Evolutionary conservation across 108 stramenopile species (phyloP).

Genomic region (Chaetoceros muelleri): DNA sequence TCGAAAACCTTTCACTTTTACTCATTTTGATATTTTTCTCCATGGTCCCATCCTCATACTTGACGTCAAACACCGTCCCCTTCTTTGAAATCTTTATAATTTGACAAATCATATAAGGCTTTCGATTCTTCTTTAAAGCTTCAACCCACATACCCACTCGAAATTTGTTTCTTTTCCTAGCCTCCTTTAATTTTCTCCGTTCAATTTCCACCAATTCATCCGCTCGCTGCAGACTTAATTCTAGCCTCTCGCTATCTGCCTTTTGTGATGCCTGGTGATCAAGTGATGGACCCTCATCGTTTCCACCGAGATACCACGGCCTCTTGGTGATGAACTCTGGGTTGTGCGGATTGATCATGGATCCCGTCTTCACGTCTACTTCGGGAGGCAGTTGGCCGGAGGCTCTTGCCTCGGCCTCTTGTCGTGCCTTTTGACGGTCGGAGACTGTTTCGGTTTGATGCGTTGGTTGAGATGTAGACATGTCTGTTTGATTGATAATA

Average conservation of each 20-base stretch:
- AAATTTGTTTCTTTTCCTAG: slow-evolving; percentile 26
- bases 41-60: slow-evolving; percentile 72
- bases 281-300: slow-evolving; percentile 70
- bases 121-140: slow-evolving; percentile 71
- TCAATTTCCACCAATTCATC: slow-evolving; percentile 47
- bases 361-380: slow-evolving; percentile 80
- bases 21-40: slow-evolving; percentile 57
- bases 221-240: slow-evolving; percentile 41
- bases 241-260: slow-evolving; percentile 23
- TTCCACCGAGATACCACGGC: slow-evolving; percentile 95
- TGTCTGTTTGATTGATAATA: too few species aligned
- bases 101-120: slow-evolving; percentile 76
- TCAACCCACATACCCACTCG: slow-evolving; percentile 83
- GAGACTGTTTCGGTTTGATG: slow-evolving; percentile 46
- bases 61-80: slow-evolving; percentile 51
- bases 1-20: slow-evolving; percentile 15
- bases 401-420: slow-evolving; percentile 72
- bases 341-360: slow-evolving; percentile 99
- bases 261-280: slow-evolving; percentile 78
- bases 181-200: slow-evolving; percentile 33
- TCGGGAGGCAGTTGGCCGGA: slow-evolving; percentile 72
- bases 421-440: slow-evolving; percentile 46
- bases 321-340: slow-evolving; percentile 98
- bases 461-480: slow-evolving; percentile 7
- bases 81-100: slow-evolving; percentile 59